These are phyloP conservation scores for Verticillium nonalfalfae DNA, from an alignment of 2,329 filamentous ascomycete species.

Conservation along the genomic window DNA sequence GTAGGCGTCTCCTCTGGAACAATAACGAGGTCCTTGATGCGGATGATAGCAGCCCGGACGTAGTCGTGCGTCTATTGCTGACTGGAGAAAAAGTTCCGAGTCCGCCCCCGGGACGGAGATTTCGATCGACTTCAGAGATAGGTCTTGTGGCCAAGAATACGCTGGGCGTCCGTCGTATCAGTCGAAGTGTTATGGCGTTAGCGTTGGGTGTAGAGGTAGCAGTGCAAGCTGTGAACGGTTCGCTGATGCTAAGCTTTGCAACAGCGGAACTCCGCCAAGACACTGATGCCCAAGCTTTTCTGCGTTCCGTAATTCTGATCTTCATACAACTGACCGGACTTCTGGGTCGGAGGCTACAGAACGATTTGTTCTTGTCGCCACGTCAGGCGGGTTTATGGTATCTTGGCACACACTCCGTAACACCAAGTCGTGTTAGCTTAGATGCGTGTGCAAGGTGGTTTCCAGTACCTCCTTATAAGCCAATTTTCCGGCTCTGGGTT, in stretches of 20 bases:
- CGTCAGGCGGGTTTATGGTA: not conserved
- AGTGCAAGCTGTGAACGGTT: not conserved
- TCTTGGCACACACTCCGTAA: not conserved
- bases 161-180: not conserved
- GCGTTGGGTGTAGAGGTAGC: not conserved
- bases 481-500: not conserved
- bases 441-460: not conserved
- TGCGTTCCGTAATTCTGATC: not conserved
- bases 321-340: too few relatives aligned
- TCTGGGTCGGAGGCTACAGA: not conserved
- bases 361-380: not conserved
- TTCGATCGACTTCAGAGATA: not conserved
- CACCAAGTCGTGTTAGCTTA: not conserved
- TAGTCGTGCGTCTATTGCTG: not conserved
- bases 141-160: not conserved
- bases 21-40: too few relatives aligned
- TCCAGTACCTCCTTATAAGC: not conserved
- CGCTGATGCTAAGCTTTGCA: not conserved
- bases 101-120: not conserved
- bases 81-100: not conserved
- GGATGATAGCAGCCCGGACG: not conserved
- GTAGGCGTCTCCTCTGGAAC: too few relatives aligned
- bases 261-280: not conserved
- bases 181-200: not conserved
- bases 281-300: not conserved